Percentiles rank a stretch among this genome's conserved stretches.
These are phyloP conservation scores for Silene noctiflora DNA, from an alignment of 179 eudicot species.

Conservation along the genomic window DNA sequence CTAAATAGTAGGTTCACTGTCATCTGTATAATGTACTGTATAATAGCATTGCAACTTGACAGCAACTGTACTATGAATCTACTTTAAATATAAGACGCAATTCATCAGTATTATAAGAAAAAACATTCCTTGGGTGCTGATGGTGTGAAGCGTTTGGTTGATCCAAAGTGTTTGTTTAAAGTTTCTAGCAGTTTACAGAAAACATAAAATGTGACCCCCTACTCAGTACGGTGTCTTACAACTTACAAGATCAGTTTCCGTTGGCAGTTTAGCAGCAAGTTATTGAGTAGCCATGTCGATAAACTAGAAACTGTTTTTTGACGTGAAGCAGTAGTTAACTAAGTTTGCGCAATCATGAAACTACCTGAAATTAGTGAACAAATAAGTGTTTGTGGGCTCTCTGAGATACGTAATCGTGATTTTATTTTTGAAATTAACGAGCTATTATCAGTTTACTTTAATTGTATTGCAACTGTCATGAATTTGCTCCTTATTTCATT, in stretches of 20 bases:
- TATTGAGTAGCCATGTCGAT: background rate
- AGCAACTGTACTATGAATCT: background rate
- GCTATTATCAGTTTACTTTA: no score
- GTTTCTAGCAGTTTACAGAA: no score
- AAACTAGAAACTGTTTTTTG: background rate
- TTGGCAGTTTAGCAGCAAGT: background rate
- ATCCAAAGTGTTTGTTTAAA: no score
- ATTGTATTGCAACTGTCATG: background rate
- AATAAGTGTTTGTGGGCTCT: background rate
- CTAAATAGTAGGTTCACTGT: no score
- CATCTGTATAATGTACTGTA: background rate
- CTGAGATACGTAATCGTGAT: background rate
- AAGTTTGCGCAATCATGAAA: no score
- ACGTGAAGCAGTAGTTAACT: background rate
- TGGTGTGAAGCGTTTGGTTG: background rate
- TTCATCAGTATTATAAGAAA: background rate
- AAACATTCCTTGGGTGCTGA: background rate
- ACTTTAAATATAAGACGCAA: background rate
- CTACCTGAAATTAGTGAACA: no score
- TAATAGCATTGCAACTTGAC: background rate
- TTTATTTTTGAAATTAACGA: no score
- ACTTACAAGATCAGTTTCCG: constrained; percentile 1
- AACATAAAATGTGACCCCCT: no score
- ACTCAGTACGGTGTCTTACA: background rate
- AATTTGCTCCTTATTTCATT: constrained; percentile 4